A percentile compares a stretch with the other conserved stretches of the same genome.
These are phyloP conservation scores for Paragyromitra xinjiangensis DNA, from an alignment of 495 filamentous ascomycete genomes.

Conservation along the genomic window DNA sequence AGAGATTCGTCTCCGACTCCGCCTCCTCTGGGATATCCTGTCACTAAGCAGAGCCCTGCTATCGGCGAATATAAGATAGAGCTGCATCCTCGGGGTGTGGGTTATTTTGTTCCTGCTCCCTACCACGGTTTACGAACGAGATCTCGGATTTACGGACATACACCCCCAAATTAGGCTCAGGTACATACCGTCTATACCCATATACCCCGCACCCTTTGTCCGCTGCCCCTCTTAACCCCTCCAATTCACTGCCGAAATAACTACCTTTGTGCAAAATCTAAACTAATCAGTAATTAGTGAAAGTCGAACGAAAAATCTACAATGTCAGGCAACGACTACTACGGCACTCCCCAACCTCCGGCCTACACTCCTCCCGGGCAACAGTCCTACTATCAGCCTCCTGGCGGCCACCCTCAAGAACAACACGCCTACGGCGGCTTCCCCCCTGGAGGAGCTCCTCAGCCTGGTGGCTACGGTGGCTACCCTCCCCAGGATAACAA, in stretches of 20 bases:
- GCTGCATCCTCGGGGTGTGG: slow-evolving; percentile 8
- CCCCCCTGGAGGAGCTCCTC: slow-evolving; percentile 38
- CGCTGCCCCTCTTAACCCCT: not conserved
- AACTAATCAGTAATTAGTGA: slow-evolving; percentile 6
- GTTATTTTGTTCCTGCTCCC: not conserved
- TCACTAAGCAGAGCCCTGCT: not conserved
- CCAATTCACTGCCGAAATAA: not conserved
- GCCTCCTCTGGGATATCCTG: not conserved
- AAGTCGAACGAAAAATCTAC: not conserved
- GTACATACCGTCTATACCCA: not conserved
- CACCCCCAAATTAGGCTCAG: not conserved
- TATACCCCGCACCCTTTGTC: slow-evolving; percentile 48
- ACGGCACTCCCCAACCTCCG: slow-evolving; percentile 43
- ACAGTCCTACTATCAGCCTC: slow-evolving; percentile 31
- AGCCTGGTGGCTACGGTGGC: slow-evolving; percentile 27
- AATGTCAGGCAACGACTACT: slow-evolving; percentile 49
- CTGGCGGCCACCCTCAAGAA: slow-evolving; percentile 43
- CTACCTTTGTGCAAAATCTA: not conserved
- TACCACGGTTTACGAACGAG: not conserved
- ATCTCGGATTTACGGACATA: slow-evolving; percentile 3
- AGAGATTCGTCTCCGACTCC: not conserved
- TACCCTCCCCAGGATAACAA: slow-evolving; percentile 33
- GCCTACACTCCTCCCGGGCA: slow-evolving; percentile 32
- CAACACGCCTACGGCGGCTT: slow-evolving; percentile 27
- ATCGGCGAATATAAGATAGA: not conserved